Conservation (phyloP, 768 basidiomycete species). For the Cyclocybe cylindracea region DNA sequence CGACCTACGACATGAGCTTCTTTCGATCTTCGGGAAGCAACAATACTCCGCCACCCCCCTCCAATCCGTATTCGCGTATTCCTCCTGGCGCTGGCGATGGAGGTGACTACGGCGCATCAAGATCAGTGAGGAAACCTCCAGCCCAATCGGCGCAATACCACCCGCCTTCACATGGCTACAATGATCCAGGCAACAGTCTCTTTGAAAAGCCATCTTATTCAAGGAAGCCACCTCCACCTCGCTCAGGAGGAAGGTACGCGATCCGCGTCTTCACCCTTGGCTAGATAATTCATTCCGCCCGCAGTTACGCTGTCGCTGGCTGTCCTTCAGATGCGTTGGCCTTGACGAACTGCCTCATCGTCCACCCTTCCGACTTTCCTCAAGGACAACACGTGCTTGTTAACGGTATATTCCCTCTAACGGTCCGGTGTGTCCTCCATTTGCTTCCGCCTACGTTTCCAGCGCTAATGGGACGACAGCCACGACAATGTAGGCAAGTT, state of each 20-base stretch:
- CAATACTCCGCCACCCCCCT: slow-evolving; percentile 37
- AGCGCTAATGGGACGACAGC: slow-evolving; percentile 36
- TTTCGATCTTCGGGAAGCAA: slow-evolving; percentile 41
- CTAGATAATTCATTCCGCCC: neutral
- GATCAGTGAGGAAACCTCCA: slow-evolving; percentile 36
- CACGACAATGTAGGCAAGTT: slow-evolving; percentile 80
- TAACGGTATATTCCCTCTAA: slow-evolving; percentile 71
- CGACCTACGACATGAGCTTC: slow-evolving; percentile 42
- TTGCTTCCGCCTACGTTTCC: neutral
- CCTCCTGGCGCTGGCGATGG: slow-evolving; percentile 26
- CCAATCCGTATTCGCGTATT: slow-evolving; percentile 38
- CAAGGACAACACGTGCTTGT: slow-evolving; percentile 75
- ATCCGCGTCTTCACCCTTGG: neutral
- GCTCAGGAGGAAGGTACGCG: slow-evolving; percentile 31
- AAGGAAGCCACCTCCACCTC: slow-evolving; percentile 39
- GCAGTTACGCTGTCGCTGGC: slow-evolving; percentile 56
- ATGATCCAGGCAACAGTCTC: slow-evolving; percentile 48
- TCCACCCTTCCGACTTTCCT: slow-evolving; percentile 75
- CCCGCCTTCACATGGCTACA: slow-evolving; percentile 43
- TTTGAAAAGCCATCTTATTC: slow-evolving; percentile 52
- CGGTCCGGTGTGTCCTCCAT: slow-evolving; percentile 57
- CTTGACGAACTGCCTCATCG: slow-evolving; percentile 79
- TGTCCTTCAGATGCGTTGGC: slow-evolving; percentile 72
- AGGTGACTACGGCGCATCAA: slow-evolving; percentile 24
- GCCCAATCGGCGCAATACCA: slow-evolving; percentile 44